Base-by-base conservation (phyloP, 257 asterid species). In the Echium plantagineum region DNA sequence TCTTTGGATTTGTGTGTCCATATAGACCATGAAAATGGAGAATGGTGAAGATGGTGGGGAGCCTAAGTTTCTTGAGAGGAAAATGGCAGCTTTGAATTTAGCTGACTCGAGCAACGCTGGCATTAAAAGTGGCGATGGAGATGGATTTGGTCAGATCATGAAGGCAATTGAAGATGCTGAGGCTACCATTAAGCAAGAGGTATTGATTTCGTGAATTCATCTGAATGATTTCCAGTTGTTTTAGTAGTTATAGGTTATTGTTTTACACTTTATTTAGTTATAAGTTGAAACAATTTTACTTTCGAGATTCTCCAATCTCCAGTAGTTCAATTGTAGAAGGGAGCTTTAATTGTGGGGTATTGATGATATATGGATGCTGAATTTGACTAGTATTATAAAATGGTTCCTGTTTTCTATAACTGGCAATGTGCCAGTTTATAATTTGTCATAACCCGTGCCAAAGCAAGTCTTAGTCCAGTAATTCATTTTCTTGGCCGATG, bases 111-210 rank as follows among this genome's bases (percentile, higher is more conserved):
- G 67, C 53, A 65, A 57, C 70, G 48, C 22, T 74, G 71, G 74
- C 59, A 77, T 76, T 55, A 78, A 32, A 60, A 83, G 80, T 54
- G 78, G 66, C 47, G 91, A 86, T 77, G 95, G 91, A 49, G 46
- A 35, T 35, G 46, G 13, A 13, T 66, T 84, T 65, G 78, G 80
- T 80, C 95, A 84, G 84, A 91, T n/a, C n/a, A n/a, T 86, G 82
- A 89, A 89, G 79, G 97, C 95, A 58, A 95, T 89, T 16, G 97
- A 89, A 79, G 95, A 95, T 63, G 97, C 97, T 51, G 97, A 89
- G 79, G 84, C 79, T 64, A 80, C 95, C 65, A 86, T 89, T 68
- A 89, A 89, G 72, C 90, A 80, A 66, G 96, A 87, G 95, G 97
- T 90, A n/a, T 52, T 66, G 13, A 18, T 18, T 52, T 58, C 35